Conservation (phyloP, 495 filamentous ascomycete species). For the Podospora didyma region DNA sequence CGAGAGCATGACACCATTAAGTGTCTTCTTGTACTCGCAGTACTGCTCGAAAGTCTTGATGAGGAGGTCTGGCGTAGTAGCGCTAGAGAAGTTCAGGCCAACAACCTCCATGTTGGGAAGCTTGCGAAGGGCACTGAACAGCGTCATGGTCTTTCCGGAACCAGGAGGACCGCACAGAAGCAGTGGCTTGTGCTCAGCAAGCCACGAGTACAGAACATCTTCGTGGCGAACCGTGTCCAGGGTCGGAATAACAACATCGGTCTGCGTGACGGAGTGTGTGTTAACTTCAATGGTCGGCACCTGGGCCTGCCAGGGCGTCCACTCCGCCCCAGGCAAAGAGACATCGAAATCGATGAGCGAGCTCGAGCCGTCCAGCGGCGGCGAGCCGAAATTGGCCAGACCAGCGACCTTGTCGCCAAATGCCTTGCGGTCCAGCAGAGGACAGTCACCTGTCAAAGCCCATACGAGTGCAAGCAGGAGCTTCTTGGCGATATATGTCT, state of each 20-base stretch:
- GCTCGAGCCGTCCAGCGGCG: slow-evolving; percentile 64
- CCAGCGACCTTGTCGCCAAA: slow-evolving; percentile 81
- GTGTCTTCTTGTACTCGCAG: slow-evolving; percentile 97
- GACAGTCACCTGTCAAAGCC: slow-evolving; percentile 94
- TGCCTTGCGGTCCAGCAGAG: slow-evolving; percentile 75
- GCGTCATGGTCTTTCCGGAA: slow-evolving; percentile 98
- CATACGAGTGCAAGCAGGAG: slow-evolving; percentile 85
- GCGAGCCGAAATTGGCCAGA: slow-evolving; percentile 78
- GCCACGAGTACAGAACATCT: slow-evolving; percentile 96
- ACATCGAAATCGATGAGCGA: slow-evolving; percentile 97
- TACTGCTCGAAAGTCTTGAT: slow-evolving; percentile 99
- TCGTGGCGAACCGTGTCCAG: slow-evolving; percentile 96
- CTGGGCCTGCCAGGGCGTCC: slow-evolving; percentile 89
- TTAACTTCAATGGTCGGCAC: slow-evolving; percentile 94
- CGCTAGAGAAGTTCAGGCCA: slow-evolving; percentile 98
- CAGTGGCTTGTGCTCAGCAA: slow-evolving; percentile 96
- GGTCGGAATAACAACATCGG: slow-evolving; percentile 95
- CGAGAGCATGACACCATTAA: slow-evolving; percentile 93
- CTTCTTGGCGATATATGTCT: slow-evolving; percentile 88
- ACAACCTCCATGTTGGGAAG: slow-evolving; percentile 98
- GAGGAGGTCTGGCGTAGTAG: slow-evolving; percentile 92
- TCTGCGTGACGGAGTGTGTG: slow-evolving; percentile 94
- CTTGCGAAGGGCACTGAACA: slow-evolving; percentile 95
- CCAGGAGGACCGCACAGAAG: slow-evolving; percentile 95
- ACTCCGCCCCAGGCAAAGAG: slow-evolving; percentile 76